Evolutionary conservation across 2,329 filamentous ascomycete genomes (phyloP), one percentile per base, ranked within the genome.

Genomic region (Ceratocystis albifundus): DNA sequence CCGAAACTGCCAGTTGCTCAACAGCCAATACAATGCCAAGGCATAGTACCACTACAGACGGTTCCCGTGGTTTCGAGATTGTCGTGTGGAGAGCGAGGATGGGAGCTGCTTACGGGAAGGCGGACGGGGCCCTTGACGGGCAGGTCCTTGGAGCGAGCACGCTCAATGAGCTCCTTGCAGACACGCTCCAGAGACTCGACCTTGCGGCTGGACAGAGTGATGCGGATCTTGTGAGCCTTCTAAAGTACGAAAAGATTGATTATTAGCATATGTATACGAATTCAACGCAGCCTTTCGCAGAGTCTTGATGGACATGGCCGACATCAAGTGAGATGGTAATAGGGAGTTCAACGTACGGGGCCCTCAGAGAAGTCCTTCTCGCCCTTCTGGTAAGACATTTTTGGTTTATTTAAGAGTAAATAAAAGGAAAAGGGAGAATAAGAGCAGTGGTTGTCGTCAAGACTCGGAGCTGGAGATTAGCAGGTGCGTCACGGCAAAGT

Each of bases 201-300:
- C 83, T 96, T 96, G 83, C 90, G 89, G 75, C 85, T 89, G 79
- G 92, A 94, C 75, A 96, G 85, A 79, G 93, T 97, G 85, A 97
- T 96, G 78, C 93, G 90, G 85, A 96, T 96, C 83, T 92, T 91
- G 88, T 96, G 90, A 83, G 88, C 88, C 87, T 96, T 95, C 85
- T 88, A 64, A 28, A 46, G n/a, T 4, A 55, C 10, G 53, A 61
- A 32, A 64, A 65, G 61, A 62, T 66, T 25, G 22, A 70, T 8
- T 69, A 55, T 67, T 67, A 67, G 62, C 48, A 53, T 17, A 50
- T 25, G 4, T 17, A 50, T 50, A 2, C 10, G 3, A 28, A 62
- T 17, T 6, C 17, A 12, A 22, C 7, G 20, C 3, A 55, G 30
- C 30, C 25, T n/a, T 32, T n/a, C 15, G 2, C 53, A 61, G 25